Percentiles rank a stretch among this genome's conserved stretches.
Conservation (phyloP, 352 stramenopile genomes). For the Thraustochytrium sp. region DNA sequence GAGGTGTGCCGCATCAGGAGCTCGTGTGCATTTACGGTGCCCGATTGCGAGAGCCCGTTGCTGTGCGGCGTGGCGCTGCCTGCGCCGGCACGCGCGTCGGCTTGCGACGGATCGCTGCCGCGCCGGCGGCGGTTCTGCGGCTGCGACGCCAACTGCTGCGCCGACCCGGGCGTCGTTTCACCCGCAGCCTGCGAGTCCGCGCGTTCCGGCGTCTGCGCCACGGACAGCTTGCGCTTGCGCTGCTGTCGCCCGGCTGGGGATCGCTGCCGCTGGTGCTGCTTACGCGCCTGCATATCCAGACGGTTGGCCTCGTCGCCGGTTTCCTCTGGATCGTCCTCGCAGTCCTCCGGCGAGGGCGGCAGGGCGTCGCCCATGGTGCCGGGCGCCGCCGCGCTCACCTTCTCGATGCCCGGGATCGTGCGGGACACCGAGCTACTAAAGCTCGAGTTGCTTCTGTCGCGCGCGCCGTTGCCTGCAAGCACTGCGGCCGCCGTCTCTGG, state of each 20-base stretch:
- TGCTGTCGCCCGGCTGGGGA: neutral
- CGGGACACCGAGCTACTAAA: conserved; percentile 14
- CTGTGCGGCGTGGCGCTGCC: neutral
- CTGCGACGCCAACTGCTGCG: neutral
- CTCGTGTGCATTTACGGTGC: conserved; percentile 1
- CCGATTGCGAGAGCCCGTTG: too few species aligned
- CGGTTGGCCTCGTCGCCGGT: too few species aligned
- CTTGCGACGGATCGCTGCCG: neutral
- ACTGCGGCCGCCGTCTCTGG: neutral
- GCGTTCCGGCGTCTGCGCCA: neutral
- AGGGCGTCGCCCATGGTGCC: neutral
- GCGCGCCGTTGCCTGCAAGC: neutral
- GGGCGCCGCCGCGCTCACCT: neutral
- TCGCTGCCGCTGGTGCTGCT: neutral
- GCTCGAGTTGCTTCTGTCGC: neutral
- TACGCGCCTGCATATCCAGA: neutral
- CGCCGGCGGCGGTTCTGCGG: neutral
- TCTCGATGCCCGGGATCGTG: conserved; percentile 18
- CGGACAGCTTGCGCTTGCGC: neutral
- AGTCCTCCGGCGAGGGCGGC: neutral
- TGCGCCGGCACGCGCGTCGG: neutral
- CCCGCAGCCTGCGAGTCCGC: neutral
- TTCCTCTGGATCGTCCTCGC: neutral
- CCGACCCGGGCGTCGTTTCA: neutral
- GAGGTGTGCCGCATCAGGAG: conserved; percentile 13